phyloP scores from a whole-genome alignment of 805 yeast species.

The Saccharomycopsis vini region DNA sequence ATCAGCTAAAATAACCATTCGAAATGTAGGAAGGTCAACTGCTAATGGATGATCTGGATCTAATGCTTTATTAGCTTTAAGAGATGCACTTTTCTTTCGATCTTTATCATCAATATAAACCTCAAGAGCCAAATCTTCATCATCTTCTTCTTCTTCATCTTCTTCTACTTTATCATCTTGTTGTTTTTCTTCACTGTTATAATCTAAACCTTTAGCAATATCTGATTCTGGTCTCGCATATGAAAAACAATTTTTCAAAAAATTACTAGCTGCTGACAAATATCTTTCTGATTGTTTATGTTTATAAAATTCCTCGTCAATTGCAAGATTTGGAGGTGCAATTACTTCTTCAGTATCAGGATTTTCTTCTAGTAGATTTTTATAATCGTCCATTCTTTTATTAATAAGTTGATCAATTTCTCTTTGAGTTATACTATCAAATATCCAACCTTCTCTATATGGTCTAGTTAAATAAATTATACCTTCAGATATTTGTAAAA shows the following conservation, averaged over 20 bases:
- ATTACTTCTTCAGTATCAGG: conserved; percentile 31
- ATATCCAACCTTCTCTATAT: conserved; percentile 62
- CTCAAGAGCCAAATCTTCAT: conserved; percentile 37
- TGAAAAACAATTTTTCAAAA: conserved; percentile 81
- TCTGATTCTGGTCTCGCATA: conserved; percentile 56
- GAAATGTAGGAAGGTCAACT: conserved; percentile 75
- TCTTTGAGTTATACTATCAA: conserved; percentile 56
- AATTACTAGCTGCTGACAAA: conserved; percentile 76
- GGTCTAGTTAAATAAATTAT: conserved; percentile 74
- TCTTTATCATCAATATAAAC: conserved; percentile 24
- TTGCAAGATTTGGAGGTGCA: conserved; percentile 50
- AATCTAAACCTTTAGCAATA: too few relatives aligned
- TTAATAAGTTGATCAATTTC: conserved; percentile 63
- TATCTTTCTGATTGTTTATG: conserved; percentile 69
- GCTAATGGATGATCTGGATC: conserved; percentile 72
- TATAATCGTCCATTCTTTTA: conserved; percentile 43
- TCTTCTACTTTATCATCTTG: not conserved
- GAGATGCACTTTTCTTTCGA: conserved; percentile 24
- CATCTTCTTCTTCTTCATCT: conserved; percentile 21
- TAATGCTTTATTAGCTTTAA: conserved; percentile 68
- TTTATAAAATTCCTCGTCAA: conserved; percentile 55
- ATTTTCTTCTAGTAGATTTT: conserved; percentile 25
- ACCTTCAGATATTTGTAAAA: conserved; percentile 81
- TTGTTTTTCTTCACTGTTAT: not conserved
- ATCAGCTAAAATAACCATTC: conserved; percentile 92